Conservation (phyloP, 441 rosid genomes). For the Euphorbia celastroides region DNA sequence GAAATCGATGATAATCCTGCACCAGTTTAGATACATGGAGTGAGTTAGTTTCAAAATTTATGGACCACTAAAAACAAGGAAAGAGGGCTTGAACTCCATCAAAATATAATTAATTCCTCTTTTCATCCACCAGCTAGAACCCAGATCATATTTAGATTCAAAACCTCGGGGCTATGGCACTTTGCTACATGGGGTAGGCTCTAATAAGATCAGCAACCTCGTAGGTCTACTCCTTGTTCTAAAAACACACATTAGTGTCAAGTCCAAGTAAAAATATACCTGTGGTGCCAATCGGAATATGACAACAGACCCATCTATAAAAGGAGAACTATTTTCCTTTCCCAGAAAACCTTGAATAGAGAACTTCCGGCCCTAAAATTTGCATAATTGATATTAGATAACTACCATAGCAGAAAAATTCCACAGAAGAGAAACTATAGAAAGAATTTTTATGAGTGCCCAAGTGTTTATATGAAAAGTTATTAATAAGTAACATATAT, state of each 20-base stretch:
- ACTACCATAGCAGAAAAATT: constrained; percentile 1
- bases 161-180: not conserved
- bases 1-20: constrained; percentile 93
- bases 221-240: not conserved
- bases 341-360: constrained; percentile 88
- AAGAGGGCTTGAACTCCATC: not conserved
- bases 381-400: not conserved
- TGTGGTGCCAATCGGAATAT: constrained; percentile 95
- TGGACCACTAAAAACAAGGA: not conserved
- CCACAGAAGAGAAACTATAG: not conserved
- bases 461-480: not conserved
- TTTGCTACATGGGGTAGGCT: not conserved
- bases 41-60: constrained; percentile 1
- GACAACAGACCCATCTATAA: constrained; percentile 70
- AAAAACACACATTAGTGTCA: not conserved
- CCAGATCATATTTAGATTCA: not conserved
- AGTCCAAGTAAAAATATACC: constrained; percentile 30
- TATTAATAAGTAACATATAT: not conserved
- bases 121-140: not conserved
- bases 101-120: not conserved
- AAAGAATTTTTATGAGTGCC: no score
- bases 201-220: no score
- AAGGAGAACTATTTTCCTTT: constrained; percentile 41
- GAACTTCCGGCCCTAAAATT: constrained; percentile 73
- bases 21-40: not conserved